These are phyloP conservation scores for Verticillium isaacii DNA, from an alignment of 2,329 filamentous ascomycete species.

Conservation along the genomic window DNA sequence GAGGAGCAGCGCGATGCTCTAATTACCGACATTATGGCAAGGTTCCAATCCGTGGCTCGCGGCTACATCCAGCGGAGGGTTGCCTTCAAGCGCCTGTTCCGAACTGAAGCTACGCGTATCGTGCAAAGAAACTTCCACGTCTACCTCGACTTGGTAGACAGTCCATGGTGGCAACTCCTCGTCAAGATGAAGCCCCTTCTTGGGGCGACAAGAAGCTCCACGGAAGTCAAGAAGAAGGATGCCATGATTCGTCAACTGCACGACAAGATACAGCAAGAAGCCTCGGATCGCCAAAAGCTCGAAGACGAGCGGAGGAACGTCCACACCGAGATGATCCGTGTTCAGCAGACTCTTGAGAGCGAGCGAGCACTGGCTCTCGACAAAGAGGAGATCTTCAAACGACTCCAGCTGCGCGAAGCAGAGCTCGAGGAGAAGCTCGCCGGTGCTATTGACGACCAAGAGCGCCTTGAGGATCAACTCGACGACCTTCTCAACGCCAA, in stretches of 20 bases:
- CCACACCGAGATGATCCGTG: slow-evolving; percentile 79
- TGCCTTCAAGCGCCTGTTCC: slow-evolving; percentile 88
- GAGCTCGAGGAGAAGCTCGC: slow-evolving; percentile 91
- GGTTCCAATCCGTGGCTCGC: slow-evolving; percentile 87
- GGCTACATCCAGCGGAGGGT: slow-evolving; percentile 85
- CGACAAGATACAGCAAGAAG: slow-evolving; percentile 74
- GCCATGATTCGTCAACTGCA: slow-evolving; percentile 88
- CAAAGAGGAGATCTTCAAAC: slow-evolving; percentile 98
- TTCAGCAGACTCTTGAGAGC: slow-evolving; percentile 92
- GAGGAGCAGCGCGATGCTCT: slow-evolving; percentile 93
- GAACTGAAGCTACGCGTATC: slow-evolving; percentile 89
- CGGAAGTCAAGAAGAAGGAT: slow-evolving; percentile 91
- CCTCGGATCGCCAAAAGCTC: slow-evolving; percentile 68
- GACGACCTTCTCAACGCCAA: slow-evolving; percentile 86
- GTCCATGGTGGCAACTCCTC: slow-evolving; percentile 96
- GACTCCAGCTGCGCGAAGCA: slow-evolving; percentile 85
- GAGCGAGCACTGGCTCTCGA: slow-evolving; percentile 93
- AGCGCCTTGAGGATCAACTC: slow-evolving; percentile 87
- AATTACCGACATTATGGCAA: slow-evolving; percentile 88
- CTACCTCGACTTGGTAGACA: slow-evolving; percentile 83
- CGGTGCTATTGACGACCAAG: slow-evolving; percentile 89
- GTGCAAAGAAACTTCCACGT: slow-evolving; percentile 93
- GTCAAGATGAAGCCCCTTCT: slow-evolving; percentile 93
- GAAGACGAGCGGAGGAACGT: slow-evolving; percentile 89
- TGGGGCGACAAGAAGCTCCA: slow-evolving; percentile 84